Conservation (phyloP, 192 early-diverging fungal species). For the Allomyces macrogynus region DNA sequence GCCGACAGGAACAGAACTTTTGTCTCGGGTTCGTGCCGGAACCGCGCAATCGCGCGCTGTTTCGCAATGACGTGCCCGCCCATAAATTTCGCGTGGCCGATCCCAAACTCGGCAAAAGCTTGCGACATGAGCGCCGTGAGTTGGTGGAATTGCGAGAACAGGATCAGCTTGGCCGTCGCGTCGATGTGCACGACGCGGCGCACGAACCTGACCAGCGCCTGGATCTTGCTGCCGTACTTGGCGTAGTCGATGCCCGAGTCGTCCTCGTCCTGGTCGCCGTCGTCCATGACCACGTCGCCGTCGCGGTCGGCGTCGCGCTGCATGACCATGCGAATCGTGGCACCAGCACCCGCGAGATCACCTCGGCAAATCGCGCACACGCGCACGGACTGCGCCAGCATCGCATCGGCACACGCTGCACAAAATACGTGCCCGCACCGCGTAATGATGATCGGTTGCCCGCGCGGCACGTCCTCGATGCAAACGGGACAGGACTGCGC, state of each 20-base stretch:
- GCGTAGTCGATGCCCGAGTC: neutral
- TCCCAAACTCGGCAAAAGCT: neutral
- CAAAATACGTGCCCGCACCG: too few relatives aligned
- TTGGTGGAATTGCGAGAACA: neutral
- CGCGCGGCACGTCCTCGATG: neutral
- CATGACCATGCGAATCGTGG: too few relatives aligned
- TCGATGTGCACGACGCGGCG: neutral
- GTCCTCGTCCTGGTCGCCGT: too few relatives aligned
- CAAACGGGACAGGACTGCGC: neutral
- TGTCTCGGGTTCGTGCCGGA: neutral
- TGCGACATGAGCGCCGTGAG: neutral
- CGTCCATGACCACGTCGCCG: neutral
- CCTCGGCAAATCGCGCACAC: too few relatives aligned
- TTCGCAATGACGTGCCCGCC: neutral
- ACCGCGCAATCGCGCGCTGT: neutral
- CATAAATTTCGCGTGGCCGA: neutral
- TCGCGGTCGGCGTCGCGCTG: neutral
- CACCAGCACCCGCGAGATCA: too few relatives aligned
- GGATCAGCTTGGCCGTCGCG: neutral
- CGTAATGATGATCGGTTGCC: neutral
- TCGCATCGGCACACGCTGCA: too few relatives aligned
- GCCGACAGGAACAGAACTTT: neutral
- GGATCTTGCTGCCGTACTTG: neutral
- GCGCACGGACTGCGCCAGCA: too few relatives aligned
- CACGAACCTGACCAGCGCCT: neutral